Conservation (phyloP, 495 filamentous ascomycete species). For the Podospora comata region DNA sequence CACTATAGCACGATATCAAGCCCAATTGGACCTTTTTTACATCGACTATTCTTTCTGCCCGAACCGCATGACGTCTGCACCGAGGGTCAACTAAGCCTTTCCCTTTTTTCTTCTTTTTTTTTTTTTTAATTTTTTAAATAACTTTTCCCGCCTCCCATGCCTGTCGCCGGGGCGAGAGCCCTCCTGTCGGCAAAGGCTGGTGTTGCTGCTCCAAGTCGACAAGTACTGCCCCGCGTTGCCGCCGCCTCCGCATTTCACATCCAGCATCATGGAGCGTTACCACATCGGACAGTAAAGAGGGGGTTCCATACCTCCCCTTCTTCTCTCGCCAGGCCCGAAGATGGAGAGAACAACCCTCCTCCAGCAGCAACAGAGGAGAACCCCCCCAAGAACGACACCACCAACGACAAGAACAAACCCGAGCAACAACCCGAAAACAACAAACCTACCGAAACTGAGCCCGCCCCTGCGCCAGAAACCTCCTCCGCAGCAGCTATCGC, state of each 20-base stretch:
- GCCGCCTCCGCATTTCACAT: constrained; percentile 2
- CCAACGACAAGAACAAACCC: constrained; percentile 7
- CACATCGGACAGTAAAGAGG: not conserved
- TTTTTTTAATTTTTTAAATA: too few species aligned
- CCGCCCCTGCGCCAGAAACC: not conserved
- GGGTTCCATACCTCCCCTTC: constrained; percentile 26
- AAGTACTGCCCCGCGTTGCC: constrained; percentile 22
- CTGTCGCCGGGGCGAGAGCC: constrained; percentile 32
- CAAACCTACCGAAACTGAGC: too few species aligned
- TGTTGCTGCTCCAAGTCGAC: constrained; percentile 9
- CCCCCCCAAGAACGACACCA: not conserved
- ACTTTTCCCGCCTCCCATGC: constrained; percentile 22
- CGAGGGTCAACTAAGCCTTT: not conserved
- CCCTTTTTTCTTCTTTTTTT: not conserved
- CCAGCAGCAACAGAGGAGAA: constrained; percentile 7
- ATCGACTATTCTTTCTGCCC: constrained; percentile 8
- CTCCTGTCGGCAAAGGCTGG: constrained; percentile 28
- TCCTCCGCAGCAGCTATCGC: constrained; percentile 3
- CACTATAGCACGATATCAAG: not conserved
- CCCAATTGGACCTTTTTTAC: constrained; percentile 9
- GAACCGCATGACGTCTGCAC: constrained; percentile 19
- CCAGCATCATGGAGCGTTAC: constrained; percentile 4
- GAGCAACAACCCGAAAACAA: not conserved
- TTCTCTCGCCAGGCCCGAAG: constrained; percentile 16
- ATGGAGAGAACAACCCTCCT: constrained; percentile 8